Conservation (phyloP, 495 filamentous ascomycete genomes). For the Penicillium diatomitis region DNA sequence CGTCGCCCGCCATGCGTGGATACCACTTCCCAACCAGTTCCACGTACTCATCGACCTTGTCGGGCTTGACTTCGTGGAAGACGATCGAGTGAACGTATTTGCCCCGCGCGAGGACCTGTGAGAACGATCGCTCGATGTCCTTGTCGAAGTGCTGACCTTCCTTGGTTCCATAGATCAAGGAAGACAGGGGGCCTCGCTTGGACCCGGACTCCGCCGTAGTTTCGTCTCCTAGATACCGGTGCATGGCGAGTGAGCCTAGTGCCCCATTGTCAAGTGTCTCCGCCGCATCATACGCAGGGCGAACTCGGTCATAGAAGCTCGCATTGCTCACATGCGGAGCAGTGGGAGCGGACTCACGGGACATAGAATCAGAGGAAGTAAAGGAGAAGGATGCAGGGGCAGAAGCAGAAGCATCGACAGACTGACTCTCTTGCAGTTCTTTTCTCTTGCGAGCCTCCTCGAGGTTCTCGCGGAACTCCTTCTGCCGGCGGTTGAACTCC, state of each 20-base stretch:
- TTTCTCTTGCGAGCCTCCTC: constrained; percentile 61
- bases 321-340: constrained; percentile 48
- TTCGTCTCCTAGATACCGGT: constrained; percentile 42
- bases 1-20: constrained; percentile 67
- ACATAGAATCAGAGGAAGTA: constrained; percentile 21
- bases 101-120: constrained; percentile 83
- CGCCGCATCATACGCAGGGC: constrained; percentile 32
- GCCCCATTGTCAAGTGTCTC: constrained; percentile 33
- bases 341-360: constrained; percentile 47
- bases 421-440: constrained; percentile 81
- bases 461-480: constrained; percentile 76
- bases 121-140: constrained; percentile 91
- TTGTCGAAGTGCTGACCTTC: constrained; percentile 86
- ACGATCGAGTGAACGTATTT: constrained; percentile 99
- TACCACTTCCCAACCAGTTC: constrained; percentile 90
- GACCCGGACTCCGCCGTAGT: constrained; percentile 38
- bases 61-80: constrained; percentile 91
- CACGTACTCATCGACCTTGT: constrained; percentile 91
- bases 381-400: constrained; percentile 33
- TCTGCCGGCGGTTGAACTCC: constrained; percentile 71
- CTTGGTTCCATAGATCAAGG: constrained; percentile 90
- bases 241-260: constrained; percentile 59
- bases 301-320: constrained; percentile 24
- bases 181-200: constrained; percentile 45
- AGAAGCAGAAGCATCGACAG: constrained; percentile 38